These are phyloP conservation scores for Yarrowia phangngaensis DNA, from an alignment of 805 yeast species.

Conservation along the genomic window DNA sequence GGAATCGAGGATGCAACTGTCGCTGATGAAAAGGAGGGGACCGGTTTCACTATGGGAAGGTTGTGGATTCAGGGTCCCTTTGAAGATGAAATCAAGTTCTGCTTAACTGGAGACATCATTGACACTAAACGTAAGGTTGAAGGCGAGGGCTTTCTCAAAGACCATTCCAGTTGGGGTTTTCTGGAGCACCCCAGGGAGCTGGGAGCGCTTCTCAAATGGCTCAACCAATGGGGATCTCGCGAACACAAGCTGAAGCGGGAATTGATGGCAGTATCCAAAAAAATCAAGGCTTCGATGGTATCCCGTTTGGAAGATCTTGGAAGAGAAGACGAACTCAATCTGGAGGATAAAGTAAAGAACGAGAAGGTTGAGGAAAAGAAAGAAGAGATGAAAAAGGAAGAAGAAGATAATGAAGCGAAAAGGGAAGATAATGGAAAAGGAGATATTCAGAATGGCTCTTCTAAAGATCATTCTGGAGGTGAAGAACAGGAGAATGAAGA, in stretches of 20 bases:
- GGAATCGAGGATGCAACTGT: constrained; percentile 49
- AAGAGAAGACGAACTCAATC: constrained; percentile 38
- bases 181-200: constrained; percentile 61
- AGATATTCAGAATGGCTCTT: constrained; percentile 13
- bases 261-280: constrained; percentile 50
- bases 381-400: constrained; percentile 18
- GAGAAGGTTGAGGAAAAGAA: constrained; percentile 34
- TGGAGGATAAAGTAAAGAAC: constrained; percentile 36
- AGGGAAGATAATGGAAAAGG: background rate
- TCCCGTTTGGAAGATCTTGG: constrained; percentile 44
- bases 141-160: constrained; percentile 51
- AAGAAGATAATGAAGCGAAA: constrained; percentile 27
- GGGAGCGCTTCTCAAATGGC: constrained; percentile 55
- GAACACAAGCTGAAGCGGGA: constrained; percentile 67
- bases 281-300: constrained; percentile 51
- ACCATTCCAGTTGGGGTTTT: constrained; percentile 61
- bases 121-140: constrained; percentile 70
- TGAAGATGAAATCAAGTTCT: constrained; percentile 45
- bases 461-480: constrained; percentile 25
- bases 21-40: constrained; percentile 28
- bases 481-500: constrained; percentile 46
- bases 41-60: constrained; percentile 66
- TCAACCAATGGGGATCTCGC: constrained; percentile 69
- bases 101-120: constrained; percentile 24
- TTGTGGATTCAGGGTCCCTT: constrained; percentile 91